Percentiles rank a stretch among this genome's conserved stretches.
Conservation (phyloP, 2,329 filamentous ascomycete genomes). For the Coniochaeta prunicola region DNA sequence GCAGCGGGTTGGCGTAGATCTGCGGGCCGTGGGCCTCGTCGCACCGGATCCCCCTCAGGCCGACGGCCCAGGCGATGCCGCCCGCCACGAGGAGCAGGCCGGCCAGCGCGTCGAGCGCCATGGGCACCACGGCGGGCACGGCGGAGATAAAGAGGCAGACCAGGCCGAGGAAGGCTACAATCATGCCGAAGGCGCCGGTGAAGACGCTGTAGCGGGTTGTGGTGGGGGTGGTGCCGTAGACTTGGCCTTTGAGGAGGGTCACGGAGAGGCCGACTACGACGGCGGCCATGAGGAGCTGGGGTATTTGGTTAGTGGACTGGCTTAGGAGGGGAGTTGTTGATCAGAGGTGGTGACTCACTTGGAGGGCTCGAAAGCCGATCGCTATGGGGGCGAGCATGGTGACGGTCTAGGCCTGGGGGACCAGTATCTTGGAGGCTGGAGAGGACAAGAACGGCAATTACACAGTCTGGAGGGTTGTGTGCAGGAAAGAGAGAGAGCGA, state of each 20-base stretch:
- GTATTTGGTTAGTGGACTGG: background rate
- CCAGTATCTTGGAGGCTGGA: too few species aligned
- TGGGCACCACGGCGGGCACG: conserved; percentile 17
- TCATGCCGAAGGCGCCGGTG: conserved; percentile 23
- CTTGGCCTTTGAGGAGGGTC: conserved; percentile 22
- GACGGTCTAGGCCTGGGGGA: too few species aligned
- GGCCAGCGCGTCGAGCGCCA: conserved; percentile 19
- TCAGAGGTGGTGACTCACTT: background rate
- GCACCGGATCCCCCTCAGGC: conserved; percentile 20
- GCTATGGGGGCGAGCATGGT: background rate
- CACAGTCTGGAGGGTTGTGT: too few species aligned
- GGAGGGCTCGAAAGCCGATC: conserved; percentile 4
- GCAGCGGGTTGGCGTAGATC: conserved; percentile 18
- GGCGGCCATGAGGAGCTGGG: conserved; percentile 21
- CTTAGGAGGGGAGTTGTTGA: background rate
- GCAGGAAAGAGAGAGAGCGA: background rate
- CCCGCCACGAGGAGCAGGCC: conserved; percentile 23
- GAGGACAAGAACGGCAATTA: too few species aligned
- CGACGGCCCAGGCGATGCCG: conserved; percentile 23
- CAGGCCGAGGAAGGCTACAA: conserved; percentile 19
- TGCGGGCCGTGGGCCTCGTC: conserved; percentile 7
- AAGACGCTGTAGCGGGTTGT: conserved; percentile 25
- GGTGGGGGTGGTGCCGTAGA: conserved; percentile 15
- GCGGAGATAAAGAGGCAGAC: conserved; percentile 19
- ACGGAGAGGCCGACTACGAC: conserved; percentile 24